phyloP scores from a whole-genome alignment of 2,329 filamentous ascomycete genomes.

The Phaeomoniella chlamydospora region DNA sequence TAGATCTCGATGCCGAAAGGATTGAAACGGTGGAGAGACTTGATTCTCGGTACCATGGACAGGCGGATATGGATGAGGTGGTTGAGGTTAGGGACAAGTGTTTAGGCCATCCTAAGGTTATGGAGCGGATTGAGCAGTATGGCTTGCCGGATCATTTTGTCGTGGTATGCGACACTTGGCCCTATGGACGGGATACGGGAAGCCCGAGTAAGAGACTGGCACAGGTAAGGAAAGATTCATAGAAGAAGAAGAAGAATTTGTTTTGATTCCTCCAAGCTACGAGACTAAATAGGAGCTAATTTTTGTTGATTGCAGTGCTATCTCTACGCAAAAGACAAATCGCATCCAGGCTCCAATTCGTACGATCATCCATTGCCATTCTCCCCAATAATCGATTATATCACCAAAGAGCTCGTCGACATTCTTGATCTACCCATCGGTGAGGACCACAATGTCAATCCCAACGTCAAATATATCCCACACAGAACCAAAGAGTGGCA shows the following conservation, averaged over 20 bases:
- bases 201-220: conserved; percentile 32
- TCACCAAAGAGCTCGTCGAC: conserved; percentile 31
- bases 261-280: neutral
- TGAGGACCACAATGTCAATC: conserved; percentile 23
- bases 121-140: conserved; percentile 26
- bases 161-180: conserved; percentile 39
- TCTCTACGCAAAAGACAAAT: conserved; percentile 25
- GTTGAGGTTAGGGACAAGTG: conserved; percentile 27
- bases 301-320: conserved; percentile 16
- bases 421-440: conserved; percentile 33
- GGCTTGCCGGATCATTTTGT: conserved; percentile 28
- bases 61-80: conserved; percentile 35
- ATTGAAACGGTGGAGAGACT: conserved; percentile 17
- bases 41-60: conserved; percentile 26
- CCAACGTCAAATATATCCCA: conserved; percentile 27
- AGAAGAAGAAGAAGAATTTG: conserved; percentile 4
- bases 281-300: too few species aligned
- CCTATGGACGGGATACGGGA: conserved; percentile 39
- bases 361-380: conserved; percentile 44
- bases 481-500: conserved; percentile 19
- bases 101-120: conserved; percentile 25
- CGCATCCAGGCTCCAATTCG: conserved; percentile 36
- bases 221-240: conserved; percentile 29
- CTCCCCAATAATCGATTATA: conserved; percentile 35
- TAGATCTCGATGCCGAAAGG: conserved; percentile 11